A percentile compares a stretch with the other conserved stretches of the same genome.
phyloP scores from a whole-genome alignment of 2,329 filamentous ascomycete species.

The Orbilia quercus region DNA sequence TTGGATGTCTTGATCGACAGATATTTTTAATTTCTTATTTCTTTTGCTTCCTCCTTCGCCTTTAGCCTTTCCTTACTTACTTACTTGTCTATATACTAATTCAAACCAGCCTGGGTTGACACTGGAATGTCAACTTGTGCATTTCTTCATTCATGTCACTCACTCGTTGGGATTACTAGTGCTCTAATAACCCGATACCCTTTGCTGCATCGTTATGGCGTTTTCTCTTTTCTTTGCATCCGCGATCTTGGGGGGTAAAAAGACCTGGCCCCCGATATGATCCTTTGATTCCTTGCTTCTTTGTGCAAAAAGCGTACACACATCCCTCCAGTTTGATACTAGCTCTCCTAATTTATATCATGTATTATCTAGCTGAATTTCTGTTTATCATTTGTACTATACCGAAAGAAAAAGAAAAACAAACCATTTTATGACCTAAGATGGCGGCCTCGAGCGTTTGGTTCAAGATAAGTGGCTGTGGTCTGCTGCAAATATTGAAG shows the following conservation, averaged over 20 bases:
- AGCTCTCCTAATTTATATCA: too few relatives aligned
- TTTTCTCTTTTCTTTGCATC: conserved; percentile 15
- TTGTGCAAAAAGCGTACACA: too few relatives aligned
- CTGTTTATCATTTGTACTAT: too few relatives aligned
- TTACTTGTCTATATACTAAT: conserved; percentile 11
- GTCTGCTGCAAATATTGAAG: too few relatives aligned
- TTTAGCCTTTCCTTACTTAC: conserved; percentile 8
- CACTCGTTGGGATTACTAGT: conserved; percentile 23
- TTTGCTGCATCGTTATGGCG: conserved; percentile 36
- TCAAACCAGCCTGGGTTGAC: conserved; percentile 21
- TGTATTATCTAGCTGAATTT: too few relatives aligned
- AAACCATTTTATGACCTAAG: too few relatives aligned
- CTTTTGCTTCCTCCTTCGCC: conserved; percentile 1
- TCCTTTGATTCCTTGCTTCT: not conserved
- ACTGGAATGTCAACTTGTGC: conserved; percentile 51
- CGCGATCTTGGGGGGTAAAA: not conserved
- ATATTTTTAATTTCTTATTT: not conserved
- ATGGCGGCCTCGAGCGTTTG: too few relatives aligned
- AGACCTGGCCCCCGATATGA: not conserved
- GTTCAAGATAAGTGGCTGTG: too few relatives aligned
- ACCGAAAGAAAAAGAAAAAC: too few relatives aligned
- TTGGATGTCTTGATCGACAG: not conserved
- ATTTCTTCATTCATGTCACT: conserved; percentile 43
- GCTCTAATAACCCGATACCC: conserved; percentile 44
- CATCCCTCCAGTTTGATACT: too few relatives aligned